Conservation (phyloP, 495 filamentous ascomycete species). For the Letharia columbiana region DNA sequence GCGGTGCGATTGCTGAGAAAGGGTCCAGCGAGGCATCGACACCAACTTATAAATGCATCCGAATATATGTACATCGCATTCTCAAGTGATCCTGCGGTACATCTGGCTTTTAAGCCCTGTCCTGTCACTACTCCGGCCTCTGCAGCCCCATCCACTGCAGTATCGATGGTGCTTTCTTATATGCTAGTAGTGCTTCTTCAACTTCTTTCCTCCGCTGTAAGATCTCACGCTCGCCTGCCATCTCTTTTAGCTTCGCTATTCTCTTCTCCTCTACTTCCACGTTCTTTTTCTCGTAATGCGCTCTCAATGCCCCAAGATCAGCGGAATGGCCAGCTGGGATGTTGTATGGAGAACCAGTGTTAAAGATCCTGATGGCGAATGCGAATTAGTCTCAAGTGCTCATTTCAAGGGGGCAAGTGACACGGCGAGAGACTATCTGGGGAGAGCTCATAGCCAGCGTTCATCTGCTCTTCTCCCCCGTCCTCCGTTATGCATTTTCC, state of each 20-base stretch:
- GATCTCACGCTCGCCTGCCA: slow-evolving; percentile 4
- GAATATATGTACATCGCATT: not conserved
- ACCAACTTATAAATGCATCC: not conserved
- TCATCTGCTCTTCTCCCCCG: not conserved
- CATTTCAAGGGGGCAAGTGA: not conserved
- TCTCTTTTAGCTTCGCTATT: slow-evolving; percentile 34
- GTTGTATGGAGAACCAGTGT: slow-evolving; percentile 53
- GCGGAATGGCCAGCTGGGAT: slow-evolving; percentile 51
- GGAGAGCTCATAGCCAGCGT: not conserved
- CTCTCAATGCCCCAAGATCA: slow-evolving; percentile 52
- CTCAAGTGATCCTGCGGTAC: not conserved
- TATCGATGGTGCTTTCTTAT: not conserved
- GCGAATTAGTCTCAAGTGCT: not conserved
- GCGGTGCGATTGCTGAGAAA: not conserved
- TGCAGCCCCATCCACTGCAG: slow-evolving; percentile 6
- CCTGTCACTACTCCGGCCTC: not conserved
- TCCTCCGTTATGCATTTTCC: not conserved
- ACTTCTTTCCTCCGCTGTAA: slow-evolving; percentile 6
- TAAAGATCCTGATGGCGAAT: slow-evolving; percentile 44
- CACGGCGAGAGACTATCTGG: not conserved
- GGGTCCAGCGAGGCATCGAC: not conserved
- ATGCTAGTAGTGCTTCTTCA: not conserved
- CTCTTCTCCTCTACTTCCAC: slow-evolving; percentile 44
- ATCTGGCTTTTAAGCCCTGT: not conserved
- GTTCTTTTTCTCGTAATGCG: slow-evolving; percentile 53